A percentile compares a stretch with the other conserved stretches of the same genome.
Conservation (phyloP, 805 yeast genomes). For the Myxozyma lipomycoides region DNA sequence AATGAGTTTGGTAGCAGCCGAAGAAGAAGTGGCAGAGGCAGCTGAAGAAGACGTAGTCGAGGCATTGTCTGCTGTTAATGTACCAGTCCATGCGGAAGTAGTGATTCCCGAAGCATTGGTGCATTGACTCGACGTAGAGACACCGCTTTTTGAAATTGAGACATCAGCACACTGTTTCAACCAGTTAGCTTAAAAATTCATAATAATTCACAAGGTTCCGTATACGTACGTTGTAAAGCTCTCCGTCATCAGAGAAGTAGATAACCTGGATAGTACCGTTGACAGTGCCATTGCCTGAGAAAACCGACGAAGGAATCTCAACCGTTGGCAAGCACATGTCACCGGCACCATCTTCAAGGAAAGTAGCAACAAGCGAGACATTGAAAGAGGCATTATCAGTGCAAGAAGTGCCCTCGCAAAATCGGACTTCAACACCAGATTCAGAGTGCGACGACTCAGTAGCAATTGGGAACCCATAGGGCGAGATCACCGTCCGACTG, state of each 20-base stretch:
- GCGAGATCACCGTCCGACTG: conserved; percentile 27
- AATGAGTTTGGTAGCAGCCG: conserved; percentile 3
- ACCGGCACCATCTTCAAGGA: conserved; percentile 31
- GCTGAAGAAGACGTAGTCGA: conserved; percentile 13
- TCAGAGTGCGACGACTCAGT: conserved; percentile 28
- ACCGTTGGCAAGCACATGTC: conserved; percentile 31
- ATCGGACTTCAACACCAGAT: conserved; percentile 23
- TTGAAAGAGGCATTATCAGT: conserved; percentile 26
- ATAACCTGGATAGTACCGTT: conserved; percentile 33
- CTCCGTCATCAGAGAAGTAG: conserved; percentile 31
- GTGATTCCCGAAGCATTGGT: conserved; percentile 30
- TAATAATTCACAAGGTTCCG: background rate
- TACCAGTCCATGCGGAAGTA: conserved; percentile 26
- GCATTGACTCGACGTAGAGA: conserved; percentile 23
- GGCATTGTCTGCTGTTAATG: conserved; percentile 26
- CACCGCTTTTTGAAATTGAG: conserved; percentile 24
- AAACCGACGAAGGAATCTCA: conserved; percentile 18
- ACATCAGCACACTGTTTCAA: conserved; percentile 30
- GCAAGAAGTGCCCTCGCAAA: conserved; percentile 30
- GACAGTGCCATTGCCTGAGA: conserved; percentile 9
- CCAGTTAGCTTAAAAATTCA: background rate
- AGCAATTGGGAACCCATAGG: conserved; percentile 29
- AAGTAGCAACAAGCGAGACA: conserved; percentile 22
- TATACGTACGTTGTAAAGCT: conserved; percentile 30
- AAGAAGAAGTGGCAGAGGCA: conserved; percentile 11